Evolutionary conservation across 495 filamentous ascomycete species (phyloP), one percentile per base, ranked within the genome.

Genomic region (Recurvomyces mirabilis): DNA sequence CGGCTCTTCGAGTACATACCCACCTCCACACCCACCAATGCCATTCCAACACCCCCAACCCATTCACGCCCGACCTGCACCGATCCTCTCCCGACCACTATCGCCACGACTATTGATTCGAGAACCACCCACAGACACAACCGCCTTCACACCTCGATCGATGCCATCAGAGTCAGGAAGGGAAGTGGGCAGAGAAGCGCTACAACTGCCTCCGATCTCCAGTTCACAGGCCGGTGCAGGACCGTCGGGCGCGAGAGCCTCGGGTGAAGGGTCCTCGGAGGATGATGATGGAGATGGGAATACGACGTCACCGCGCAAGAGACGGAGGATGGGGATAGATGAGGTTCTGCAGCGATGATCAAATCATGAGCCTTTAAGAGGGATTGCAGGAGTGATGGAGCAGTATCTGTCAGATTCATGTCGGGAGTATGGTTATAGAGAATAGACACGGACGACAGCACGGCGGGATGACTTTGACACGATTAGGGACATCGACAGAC

Each of bases 291-390:
- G 22, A 12, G 24, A 20, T 14, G 5, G 30, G 7, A 40, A 20
- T 23, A n/a, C 18, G 14, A 39, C 45, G 26, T 46, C 47, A 18
- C 36, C 46, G 34, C 29, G 24, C 7, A 54, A 54, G 45, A 28
- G 45, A 28, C 40, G 51, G 25, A 25, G 51, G 19, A 29, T 54
- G 41, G 46, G 47, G 11, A 54, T 54, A 26, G 34, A 47, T 17
- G 51, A 54, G 32, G 46, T 54, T 6, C 18, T 54, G 37, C 51
- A 50, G 5, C 28, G 43, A 43, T 52, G 22, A 52, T 3, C 17
- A 13, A 32, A 13, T n/a, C n/a, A n/a, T n/a, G n/a, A n/a, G n/a
- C n/a, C n/a, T n/a, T n/a, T n/a, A n/a, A n/a, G n/a, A n/a, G n/a
- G n/a, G n/a, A n/a, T n/a, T n/a, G n/a, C n/a, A n/a, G n/a, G n/a